Conservation (phyloP, 2,329 filamentous ascomycete genomes). For the Triangularia verruculosa region DNA sequence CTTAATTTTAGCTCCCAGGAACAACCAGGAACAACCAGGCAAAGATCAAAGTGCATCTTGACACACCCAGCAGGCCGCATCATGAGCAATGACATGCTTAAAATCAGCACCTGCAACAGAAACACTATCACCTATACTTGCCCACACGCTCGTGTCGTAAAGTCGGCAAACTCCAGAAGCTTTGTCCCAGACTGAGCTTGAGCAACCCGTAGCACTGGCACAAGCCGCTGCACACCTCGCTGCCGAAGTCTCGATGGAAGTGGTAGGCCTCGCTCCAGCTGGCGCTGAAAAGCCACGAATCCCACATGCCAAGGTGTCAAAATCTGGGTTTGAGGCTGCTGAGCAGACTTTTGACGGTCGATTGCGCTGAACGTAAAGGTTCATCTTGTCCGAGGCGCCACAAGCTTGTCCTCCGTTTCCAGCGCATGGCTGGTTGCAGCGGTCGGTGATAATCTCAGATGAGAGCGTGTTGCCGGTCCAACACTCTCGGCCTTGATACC, state of each 20-base stretch:
- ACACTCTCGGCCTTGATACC: neutral
- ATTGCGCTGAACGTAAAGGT: neutral
- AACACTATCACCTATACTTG: neutral
- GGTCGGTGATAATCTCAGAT: neutral
- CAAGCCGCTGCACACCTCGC: neutral
- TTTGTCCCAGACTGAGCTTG: neutral
- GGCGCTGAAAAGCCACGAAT: neutral
- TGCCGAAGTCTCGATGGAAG: neutral
- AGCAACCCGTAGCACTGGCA: neutral
- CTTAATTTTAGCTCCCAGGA: too few species aligned
- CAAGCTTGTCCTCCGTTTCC: neutral
- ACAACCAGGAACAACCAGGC: too few species aligned
- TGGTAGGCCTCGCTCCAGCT: neutral
- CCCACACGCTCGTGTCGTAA: neutral
- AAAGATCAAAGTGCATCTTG: neutral
- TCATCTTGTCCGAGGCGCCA: neutral
- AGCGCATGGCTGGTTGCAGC: neutral
- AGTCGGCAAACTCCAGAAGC: neutral
- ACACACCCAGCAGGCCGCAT: neutral
- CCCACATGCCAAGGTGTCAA: neutral
- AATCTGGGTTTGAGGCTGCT: neutral
- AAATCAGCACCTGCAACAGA: neutral
- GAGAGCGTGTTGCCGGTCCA: conserved; percentile 1
- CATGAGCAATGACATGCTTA: neutral
- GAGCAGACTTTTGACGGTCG: neutral